Conservation (phyloP, 495 filamentous ascomycete genomes). For the Penicillium daleae region DNA sequence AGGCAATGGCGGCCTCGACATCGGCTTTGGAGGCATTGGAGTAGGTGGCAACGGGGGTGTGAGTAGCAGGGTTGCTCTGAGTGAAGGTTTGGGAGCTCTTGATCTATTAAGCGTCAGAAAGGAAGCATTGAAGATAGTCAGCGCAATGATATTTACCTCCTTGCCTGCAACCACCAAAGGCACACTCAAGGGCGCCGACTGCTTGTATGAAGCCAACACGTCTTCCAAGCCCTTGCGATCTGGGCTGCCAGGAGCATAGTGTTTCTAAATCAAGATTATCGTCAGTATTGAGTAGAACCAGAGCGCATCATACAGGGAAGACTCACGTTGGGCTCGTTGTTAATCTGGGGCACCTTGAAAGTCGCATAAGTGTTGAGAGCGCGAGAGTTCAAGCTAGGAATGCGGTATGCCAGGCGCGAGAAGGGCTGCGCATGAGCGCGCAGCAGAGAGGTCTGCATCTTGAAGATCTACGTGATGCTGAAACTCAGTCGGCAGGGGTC, state of each 20-base stretch:
- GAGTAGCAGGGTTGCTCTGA: constrained; percentile 78
- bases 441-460: constrained; percentile 42
- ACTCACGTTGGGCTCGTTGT: constrained; percentile 93
- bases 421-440: constrained; percentile 38
- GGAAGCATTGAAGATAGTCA: neutral
- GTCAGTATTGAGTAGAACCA: neutral
- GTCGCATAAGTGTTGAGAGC: constrained; percentile 62
- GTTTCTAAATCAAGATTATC: constrained; percentile 60
- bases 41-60: constrained; percentile 77
- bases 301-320: neutral
- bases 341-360: constrained; percentile 85
- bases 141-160: constrained; percentile 3
- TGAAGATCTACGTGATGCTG: constrained; percentile 16
- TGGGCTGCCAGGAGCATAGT: constrained; percentile 79
- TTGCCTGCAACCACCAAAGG: constrained; percentile 16
- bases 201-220: constrained; percentile 57
- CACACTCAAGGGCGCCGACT: constrained; percentile 13
- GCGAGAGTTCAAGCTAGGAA: constrained; percentile 32
- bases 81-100: constrained; percentile 41
- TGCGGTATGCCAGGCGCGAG: constrained; percentile 32
- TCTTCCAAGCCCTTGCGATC: constrained; percentile 75
- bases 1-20: constrained; percentile 74
- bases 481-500: neutral
- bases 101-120: constrained; percentile 29
- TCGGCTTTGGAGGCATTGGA: constrained; percentile 73